These are phyloP conservation scores for Limnanthes douglasii DNA, from an alignment of 345 rosid genomes.

Conservation along the genomic window DNA sequence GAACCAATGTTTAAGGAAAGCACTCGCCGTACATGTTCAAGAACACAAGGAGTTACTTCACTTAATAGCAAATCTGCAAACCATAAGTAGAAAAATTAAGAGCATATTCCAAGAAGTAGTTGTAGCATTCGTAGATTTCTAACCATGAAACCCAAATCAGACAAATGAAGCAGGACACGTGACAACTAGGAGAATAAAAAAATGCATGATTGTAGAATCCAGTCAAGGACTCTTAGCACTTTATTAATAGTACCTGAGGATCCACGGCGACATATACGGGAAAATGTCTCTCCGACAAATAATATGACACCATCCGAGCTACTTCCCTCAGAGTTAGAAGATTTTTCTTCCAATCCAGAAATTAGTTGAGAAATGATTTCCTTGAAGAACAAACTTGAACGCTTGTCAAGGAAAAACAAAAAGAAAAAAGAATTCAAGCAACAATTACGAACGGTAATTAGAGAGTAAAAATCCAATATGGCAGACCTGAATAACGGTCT, in stretches of 20 bases:
- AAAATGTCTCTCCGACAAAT: constrained; percentile 57
- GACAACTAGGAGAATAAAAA: no score
- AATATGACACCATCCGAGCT: constrained; percentile 21
- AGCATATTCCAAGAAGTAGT: constrained; percentile 1
- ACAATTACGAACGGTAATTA: no score
- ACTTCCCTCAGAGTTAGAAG: constrained; percentile 8
- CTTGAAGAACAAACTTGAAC: constrained; percentile 64
- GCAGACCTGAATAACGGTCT: no score
- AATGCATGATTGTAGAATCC: no score
- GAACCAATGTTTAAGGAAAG: constrained; percentile 25
- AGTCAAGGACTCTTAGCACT: no score
- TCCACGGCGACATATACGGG: constrained; percentile 90
- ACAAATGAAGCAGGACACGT: no score
- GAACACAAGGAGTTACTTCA: constrained; percentile 46
- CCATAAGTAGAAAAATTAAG: neutral
- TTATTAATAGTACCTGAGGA: constrained; percentile 56
- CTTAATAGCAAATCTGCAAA: constrained; percentile 65
- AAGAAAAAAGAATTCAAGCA: constrained; percentile 6
- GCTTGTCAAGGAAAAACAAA: constrained; percentile 30
- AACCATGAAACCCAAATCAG: no score
- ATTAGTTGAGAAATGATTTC: constrained; percentile 54
- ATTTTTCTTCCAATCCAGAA: constrained; percentile 25
- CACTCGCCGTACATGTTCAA: constrained; percentile 35
- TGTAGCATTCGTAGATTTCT: no score
- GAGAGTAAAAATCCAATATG: no score